A percentile compares a stretch with the other conserved stretches of the same genome.
These are phyloP conservation scores for Rubroshorea leprosula DNA, from an alignment of 345 rosid genomes.

Conservation along the genomic window DNA sequence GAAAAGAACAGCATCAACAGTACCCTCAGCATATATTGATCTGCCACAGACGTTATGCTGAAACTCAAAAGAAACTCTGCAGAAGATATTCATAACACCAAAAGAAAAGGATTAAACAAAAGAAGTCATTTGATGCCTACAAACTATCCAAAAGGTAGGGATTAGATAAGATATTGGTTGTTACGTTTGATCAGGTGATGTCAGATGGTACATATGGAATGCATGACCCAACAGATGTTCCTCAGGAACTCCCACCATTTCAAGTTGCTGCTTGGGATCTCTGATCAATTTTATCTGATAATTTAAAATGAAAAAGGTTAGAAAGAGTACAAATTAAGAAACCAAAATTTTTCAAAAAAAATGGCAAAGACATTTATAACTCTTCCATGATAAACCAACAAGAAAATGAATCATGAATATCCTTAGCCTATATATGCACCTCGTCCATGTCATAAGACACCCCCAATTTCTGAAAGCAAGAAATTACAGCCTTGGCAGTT, in stretches of 20 bases:
- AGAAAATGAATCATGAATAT: not conserved
- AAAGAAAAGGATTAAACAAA: not conserved
- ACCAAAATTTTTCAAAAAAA: too few species aligned
- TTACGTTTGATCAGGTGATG: slow-evolving; percentile 90
- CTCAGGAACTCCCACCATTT: slow-evolving; percentile 90
- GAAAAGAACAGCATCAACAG: slow-evolving; percentile 79
- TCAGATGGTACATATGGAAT: slow-evolving; percentile 81
- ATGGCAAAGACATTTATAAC: not conserved
- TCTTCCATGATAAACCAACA: not conserved
- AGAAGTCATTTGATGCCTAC: slow-evolving; percentile 8
- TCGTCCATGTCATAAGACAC: slow-evolving; percentile 72
- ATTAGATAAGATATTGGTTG: not conserved
- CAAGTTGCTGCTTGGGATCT: slow-evolving; percentile 71
- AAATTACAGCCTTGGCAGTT: slow-evolving; percentile 91
- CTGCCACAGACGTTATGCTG: slow-evolving; percentile 97
- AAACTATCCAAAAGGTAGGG: not conserved
- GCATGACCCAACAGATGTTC: slow-evolving; percentile 88
- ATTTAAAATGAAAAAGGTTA: not conserved
- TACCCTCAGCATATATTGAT: slow-evolving; percentile 93
- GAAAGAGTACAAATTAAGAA: not conserved
- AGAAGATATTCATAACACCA: slow-evolving; percentile 10
- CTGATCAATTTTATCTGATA: slow-evolving; percentile 75
- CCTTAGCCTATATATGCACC: slow-evolving; percentile 29
- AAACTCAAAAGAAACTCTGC: slow-evolving; percentile 91
- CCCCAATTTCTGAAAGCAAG: slow-evolving; percentile 90